Evolutionary conservation across 768 basidiomycete genomes (phyloP), one percentile per base, ranked within the genome.

Genomic region (Rhodotorula diobovata): DNA sequence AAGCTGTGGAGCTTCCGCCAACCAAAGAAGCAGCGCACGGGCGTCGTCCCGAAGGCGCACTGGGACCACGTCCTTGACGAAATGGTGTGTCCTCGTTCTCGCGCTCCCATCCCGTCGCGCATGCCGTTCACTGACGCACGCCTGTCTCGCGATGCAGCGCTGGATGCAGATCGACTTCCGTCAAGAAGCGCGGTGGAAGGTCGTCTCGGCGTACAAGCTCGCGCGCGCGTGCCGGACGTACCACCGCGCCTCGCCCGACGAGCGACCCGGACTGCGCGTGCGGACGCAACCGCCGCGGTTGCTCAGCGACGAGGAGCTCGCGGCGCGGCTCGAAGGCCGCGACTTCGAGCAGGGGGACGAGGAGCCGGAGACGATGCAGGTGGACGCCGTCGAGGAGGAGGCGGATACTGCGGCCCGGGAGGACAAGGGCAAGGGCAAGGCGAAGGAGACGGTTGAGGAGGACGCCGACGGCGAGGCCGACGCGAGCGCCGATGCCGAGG

Each of bases 31-130:
- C 91, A 94, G 78, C 85, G 90, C 68, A 89, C 87, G 39, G 84
- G 93, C 28, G 87, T 88, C 32, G 87, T 88, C 2, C 82, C 83
- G 5, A 96, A 94, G 81, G 87, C 89, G 1, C 93, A 97, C 78
- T 94, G 92, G 92, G 96, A 98, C 79, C 90, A 93, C 80, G 83
- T 99, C 45, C 81, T 99, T 80, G 95, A 98, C 71, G 96, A 99
- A 81, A 93, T 97, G 93, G 92, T 91, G 65, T 76, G 82, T 48
- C 48, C 37, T 56, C 14, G 56, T 30, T 6, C 28, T 25, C 54
- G 34, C 2, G 34, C 9, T 11, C 54, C 32, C 32, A 20, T 43
- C 41, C 14, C 41, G 39, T 43, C 41, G 41, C 12, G 41, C 14
- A 2, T 15, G 14, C 18, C 41, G 18, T 18, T 43, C 14, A 55